Evolutionary conservation across 768 basidiomycete species (phyloP).

Genomic region (Daedaleopsis sinensis): DNA sequence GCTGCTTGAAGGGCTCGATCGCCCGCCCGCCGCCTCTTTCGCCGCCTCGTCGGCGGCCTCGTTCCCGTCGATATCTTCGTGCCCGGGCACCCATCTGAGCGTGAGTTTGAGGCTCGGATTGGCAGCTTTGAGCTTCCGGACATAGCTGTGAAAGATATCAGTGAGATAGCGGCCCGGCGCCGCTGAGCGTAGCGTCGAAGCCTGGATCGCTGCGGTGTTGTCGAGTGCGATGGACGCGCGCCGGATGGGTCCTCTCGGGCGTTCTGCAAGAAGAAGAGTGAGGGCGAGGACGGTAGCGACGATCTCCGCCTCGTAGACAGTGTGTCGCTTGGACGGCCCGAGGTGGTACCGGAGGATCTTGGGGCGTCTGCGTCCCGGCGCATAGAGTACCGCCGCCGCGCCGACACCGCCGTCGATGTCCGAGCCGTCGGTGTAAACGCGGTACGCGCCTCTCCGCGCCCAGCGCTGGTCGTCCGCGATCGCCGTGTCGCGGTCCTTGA

Average conservation of each 20-base stretch:
- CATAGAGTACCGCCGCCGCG: constrained; percentile 31
- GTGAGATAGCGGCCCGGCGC: constrained; percentile 14
- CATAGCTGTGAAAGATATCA: neutral
- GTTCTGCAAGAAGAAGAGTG: too few species aligned
- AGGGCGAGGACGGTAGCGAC: constrained; percentile 24
- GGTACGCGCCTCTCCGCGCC: neutral
- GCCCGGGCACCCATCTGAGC: constrained; percentile 27
- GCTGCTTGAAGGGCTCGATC: neutral
- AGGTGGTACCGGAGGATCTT: constrained; percentile 21
- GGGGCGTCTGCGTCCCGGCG: neutral
- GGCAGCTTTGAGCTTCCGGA: neutral
- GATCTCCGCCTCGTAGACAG: constrained; percentile 33
- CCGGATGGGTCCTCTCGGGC: too few species aligned
- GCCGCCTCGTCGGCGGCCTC: constrained; percentile 25
- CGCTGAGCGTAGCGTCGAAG: neutral
- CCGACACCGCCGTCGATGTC: constrained; percentile 29
- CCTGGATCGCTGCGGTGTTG: neutral
- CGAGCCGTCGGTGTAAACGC: constrained; percentile 34
- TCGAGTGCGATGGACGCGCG: neutral
- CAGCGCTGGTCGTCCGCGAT: neutral
- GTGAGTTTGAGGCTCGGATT: neutral
- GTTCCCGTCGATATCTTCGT: constrained; percentile 25
- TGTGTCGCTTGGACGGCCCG: constrained; percentile 26
- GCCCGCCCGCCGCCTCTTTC: constrained; percentile 24
- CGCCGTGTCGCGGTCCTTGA: neutral